Evolutionary conservation across 208 protist genomes (phyloP), one percentile per base, ranked within the genome.

Genomic region (Naegleria gruberi): DNA sequence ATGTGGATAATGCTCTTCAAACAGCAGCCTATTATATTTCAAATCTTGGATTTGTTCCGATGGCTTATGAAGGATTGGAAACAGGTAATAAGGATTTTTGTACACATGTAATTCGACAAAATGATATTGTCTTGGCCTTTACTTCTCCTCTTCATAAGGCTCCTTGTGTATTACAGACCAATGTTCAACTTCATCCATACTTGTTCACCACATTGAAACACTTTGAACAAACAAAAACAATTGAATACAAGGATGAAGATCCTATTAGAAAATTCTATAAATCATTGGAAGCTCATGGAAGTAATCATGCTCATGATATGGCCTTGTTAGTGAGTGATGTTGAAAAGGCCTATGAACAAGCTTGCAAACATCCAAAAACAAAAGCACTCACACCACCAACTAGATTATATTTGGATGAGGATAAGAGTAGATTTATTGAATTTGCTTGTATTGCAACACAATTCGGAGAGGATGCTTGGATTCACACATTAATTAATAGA

Each of bases 101-200:
- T 26, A 87, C 51, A 41, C 26, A 90, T 42, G 55, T 82, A 43
- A 8, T 90, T 4, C 0, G 30, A 74, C 89, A 90, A 43, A 26
- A 45, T 12, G 17, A 87, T 10, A 94, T 94, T 51, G 44, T 91
- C 41, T 94, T 96, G 43, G 92, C 92, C 1, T 96, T 97, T 85
- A 44, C 90, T 57, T 65, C 51, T 10, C 19, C 93, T 94, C 26
- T 82, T 94, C 43, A 91, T 96, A 40, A 91, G 91, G 57, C 91
- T 93, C 37, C 89, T 89, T 41, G 92, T 94, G 47, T 42, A 91
- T 55, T 90, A 91, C 6, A 92, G 93, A 89, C 85, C 73, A 82
- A 42, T 34, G 37, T 34, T 34, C 73, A 82, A 65, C 30, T 65
- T 30, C 51, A 65, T 65, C 51, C 51, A 10, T 65, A 65, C 30